Evolutionary conservation across 1,139 yeast genomes (phyloP).

Genomic region (Lodderomyces margitis): DNA sequence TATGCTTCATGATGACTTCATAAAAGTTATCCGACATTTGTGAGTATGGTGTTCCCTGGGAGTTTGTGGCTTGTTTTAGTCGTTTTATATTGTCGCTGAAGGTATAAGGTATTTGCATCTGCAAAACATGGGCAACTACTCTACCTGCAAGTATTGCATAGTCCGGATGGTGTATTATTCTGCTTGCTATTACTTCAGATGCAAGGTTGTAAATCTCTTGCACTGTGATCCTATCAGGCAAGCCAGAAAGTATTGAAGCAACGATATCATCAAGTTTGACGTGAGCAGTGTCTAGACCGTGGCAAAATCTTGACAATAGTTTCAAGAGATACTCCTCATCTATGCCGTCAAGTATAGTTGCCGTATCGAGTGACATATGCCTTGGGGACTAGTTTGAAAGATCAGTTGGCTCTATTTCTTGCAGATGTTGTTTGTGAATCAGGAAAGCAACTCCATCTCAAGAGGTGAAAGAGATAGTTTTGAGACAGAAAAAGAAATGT

Average conservation of each 20-base stretch:
- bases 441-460: constrained; percentile 1
- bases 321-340: background rate
- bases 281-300: constrained; percentile 21
- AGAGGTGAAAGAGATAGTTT: background rate
- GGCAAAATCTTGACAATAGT: constrained; percentile 17
- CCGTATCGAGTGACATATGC: background rate
- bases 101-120: constrained; percentile 21
- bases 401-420: too few species aligned
- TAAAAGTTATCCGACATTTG: constrained; percentile 27
- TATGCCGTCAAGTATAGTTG: background rate
- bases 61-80: constrained; percentile 20
- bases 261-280: constrained; percentile 24
- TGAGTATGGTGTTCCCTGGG: constrained; percentile 15
- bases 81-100: constrained; percentile 36
- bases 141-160: constrained; percentile 49
- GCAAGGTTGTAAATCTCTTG: constrained; percentile 36
- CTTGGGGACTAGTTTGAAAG: background rate
- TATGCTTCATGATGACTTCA: constrained; percentile 30
- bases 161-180: constrained; percentile 46
- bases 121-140: constrained; percentile 35
- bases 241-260: constrained; percentile 21
- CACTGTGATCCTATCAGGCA: constrained; percentile 33
- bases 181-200: constrained; percentile 46
- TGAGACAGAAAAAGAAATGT: background rate
- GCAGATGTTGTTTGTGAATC: too few species aligned